Evolutionary conservation across 495 filamentous ascomycete genomes (phyloP), one percentile per base, ranked within the genome.

Genomic region (Stereocaulon alpinum): DNA sequence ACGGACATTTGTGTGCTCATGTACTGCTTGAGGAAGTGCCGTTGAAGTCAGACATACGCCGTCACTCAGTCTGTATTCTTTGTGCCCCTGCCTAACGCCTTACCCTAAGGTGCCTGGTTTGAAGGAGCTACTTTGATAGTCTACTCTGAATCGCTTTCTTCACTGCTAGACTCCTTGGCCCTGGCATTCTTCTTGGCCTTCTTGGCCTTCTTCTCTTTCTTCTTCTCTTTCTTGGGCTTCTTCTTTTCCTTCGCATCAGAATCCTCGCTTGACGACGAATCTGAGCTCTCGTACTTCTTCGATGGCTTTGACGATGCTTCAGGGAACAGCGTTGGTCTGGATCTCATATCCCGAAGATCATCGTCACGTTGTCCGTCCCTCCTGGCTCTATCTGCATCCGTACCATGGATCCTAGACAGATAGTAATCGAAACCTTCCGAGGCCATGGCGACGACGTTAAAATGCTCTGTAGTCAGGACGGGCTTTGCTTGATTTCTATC

Each of bases 301-400:
- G 40, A 11, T 56, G 54, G 11, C 32, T 47, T 56, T 3, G 42
- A 40, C 9, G 41, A 6, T 22, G 34, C 6, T 10, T 24, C 30
- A 40, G 40, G 54, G 4, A 56, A 45, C 7, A 20, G 54, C 7
- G 4, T 15, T 37, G 24, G 41, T 15, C 41, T 45, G 4, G 29
- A 56, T 17, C 41, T 56, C 24, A 44, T 42, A 17, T 47, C 54
- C 4, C 24, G 17, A 18, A 40, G 54, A 0, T 56, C 54, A 34
- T 56, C 54, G 17, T 27, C 41, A 32, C 54, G 54, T 34, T 44
- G 41, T 34, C 54, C 54, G 27, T 56, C 40, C 12, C 40, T 40
- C 54, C 42, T 56, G 27, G 54, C 54, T 56, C 54, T 40, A 12
- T 56, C 54, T 24, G 54, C 54, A 34, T 56, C 54, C 6, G 15